These are phyloP conservation scores for Neotropicomus parvogracilis DNA, from an alignment of 1,284 basidiomycete species.

Conservation along the genomic window DNA sequence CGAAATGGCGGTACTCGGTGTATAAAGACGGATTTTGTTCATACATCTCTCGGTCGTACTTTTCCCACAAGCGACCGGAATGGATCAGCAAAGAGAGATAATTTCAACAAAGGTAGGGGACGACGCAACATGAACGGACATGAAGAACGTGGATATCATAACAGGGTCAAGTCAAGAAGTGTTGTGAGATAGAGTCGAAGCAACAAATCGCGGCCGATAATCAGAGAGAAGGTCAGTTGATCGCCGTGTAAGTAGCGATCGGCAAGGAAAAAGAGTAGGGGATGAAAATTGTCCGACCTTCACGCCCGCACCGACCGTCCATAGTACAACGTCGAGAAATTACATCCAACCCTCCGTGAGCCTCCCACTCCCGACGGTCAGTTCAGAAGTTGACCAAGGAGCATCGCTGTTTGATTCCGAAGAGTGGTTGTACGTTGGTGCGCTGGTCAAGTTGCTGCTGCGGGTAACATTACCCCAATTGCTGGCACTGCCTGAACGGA, in stretches of 20 bases:
- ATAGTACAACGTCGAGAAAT: slow-evolving; percentile 9
- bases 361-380: slow-evolving; percentile 52
- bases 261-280: slow-evolving; percentile 5
- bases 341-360: slow-evolving; percentile 53
- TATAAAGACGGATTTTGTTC: slow-evolving; percentile 27
- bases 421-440: slow-evolving; percentile 52
- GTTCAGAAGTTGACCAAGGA: slow-evolving; percentile 65
- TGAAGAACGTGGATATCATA: slow-evolving; percentile 43
- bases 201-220: slow-evolving; percentile 3
- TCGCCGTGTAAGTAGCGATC: slow-evolving; percentile 8
- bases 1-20: slow-evolving; percentile 49
- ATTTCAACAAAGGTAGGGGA: slow-evolving; percentile 49
- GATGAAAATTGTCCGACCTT: slow-evolving; percentile 29
- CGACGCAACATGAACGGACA: slow-evolving; percentile 42
- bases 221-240: slow-evolving; percentile 6
- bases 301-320: slow-evolving; percentile 6
- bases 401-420: slow-evolving; percentile 55
- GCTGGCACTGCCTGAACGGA: slow-evolving; percentile 71
- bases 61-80: not conserved
- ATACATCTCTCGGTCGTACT: slow-evolving; percentile 2
- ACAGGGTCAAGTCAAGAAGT: slow-evolving; percentile 39
- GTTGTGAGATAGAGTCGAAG: slow-evolving; percentile 25
- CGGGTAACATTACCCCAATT: slow-evolving; percentile 68
- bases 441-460: slow-evolving; percentile 46
- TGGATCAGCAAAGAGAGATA: slow-evolving; percentile 23